Base-by-base conservation (phyloP, 2,329 filamentous ascomycete genomes). In the Stemphylium vesicarium region DNA sequence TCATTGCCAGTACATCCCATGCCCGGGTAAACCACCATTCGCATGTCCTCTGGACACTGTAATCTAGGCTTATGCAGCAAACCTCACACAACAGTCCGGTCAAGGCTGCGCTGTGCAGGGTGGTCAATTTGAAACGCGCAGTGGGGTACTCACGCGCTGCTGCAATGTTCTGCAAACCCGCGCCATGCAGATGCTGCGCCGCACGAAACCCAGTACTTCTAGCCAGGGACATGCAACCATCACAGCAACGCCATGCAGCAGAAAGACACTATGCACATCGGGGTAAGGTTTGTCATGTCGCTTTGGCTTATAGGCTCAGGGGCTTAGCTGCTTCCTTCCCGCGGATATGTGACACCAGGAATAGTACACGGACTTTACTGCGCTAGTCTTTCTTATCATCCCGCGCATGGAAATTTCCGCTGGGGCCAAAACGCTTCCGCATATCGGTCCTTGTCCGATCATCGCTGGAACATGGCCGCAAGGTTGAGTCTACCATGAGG, bases 381-480 rank as follows among this genome's bases (percentile, higher is more conserved):
- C 24, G 32, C 16, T 38, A 15, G 20, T 13, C 31, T 38, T 16
- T 16, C 26, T 32, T 13, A 48, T 45, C 48, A 33, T 4, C 9
- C 33, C 4, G 11, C 39, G 10, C 10, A 31, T 9, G 8, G 8
- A n/a, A 18, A 32, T 1, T 22, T 16, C 36, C 35, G 9, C 20
- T 22, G 29, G 46, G 52, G 46, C 41, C 22, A 16, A 55, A 44
- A 45, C 33, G 26, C 22, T 22, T 18, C 46, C 46, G 35, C 40
- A 46, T 10, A 31, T 37, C 11, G 33, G 7, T 15, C 26, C 9
- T 12, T n/a, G 12, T 24, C 13, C 11, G 2, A 24, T 22, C 22
- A 29, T 26, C 32, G 38, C 24, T 49, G 38, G 32, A 35, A 1
- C 32, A 12, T n/a, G 13, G 11, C 31, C 26, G 24, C 44, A 38